Conservation (phyloP, 768 basidiomycete genomes). For the Tulasnella calospora region DNA sequence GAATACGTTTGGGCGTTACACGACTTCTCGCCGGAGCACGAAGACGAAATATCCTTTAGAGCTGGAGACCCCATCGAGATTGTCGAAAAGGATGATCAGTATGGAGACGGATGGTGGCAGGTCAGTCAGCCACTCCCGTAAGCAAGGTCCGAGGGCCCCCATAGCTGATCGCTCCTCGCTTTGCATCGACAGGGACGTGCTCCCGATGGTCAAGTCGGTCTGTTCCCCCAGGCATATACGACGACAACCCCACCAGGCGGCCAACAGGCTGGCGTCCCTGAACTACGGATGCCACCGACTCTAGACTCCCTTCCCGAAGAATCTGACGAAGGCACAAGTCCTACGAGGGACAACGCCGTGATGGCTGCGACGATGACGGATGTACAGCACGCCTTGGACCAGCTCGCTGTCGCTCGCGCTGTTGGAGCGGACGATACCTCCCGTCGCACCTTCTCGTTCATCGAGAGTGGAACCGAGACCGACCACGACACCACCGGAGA, state of each 20-base stretch:
- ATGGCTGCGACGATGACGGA: slow-evolving; percentile 89
- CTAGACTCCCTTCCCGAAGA: slow-evolving; percentile 35
- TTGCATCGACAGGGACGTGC: slow-evolving; percentile 66
- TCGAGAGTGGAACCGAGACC: slow-evolving; percentile 50
- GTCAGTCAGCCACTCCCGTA: slow-evolving; percentile 33
- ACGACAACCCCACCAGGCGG: slow-evolving; percentile 37
- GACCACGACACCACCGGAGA: slow-evolving; percentile 45
- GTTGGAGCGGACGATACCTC: slow-evolving; percentile 49
- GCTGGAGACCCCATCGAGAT: slow-evolving; percentile 86
- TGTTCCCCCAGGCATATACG: slow-evolving; percentile 90
- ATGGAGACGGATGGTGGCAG: slow-evolving; percentile 96
- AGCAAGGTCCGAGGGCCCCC: slow-evolving; percentile 22
- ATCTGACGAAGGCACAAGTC: slow-evolving; percentile 29
- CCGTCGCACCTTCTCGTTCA: slow-evolving; percentile 65
- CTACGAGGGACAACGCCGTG: slow-evolving; percentile 36
- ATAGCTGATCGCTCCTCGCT: slow-evolving; percentile 13
- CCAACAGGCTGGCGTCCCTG: slow-evolving; percentile 19
- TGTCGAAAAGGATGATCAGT: slow-evolving; percentile 87
- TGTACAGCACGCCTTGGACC: slow-evolving; percentile 85
- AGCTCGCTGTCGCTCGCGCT: slow-evolving; percentile 52
- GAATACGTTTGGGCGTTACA: slow-evolving; percentile 71
- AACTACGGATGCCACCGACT: slow-evolving; percentile 24
- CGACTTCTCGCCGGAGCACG: slow-evolving; percentile 85
- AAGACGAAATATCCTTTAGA: slow-evolving; percentile 83
- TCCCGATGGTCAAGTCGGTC: slow-evolving; percentile 69